phyloP scores from a whole-genome alignment of 2,329 filamentous ascomycete species.

The Mycosphaerelloides madeirae region DNA sequence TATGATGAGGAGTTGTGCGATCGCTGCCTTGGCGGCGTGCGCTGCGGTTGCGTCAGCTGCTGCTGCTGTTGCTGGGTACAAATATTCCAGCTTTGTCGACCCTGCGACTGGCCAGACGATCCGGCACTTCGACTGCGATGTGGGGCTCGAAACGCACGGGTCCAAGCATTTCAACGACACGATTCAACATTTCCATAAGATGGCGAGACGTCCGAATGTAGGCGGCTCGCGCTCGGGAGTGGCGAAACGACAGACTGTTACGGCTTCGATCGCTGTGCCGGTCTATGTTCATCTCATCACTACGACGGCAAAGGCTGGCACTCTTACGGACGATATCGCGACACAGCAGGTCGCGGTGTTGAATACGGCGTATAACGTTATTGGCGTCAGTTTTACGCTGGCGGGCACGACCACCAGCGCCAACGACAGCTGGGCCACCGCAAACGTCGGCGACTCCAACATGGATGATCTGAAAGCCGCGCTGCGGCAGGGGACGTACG shows the following conservation, averaged over 20 bases:
- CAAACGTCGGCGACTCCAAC: constrained; percentile 37
- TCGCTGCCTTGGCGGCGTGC: constrained; percentile 18
- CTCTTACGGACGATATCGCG: constrained; percentile 40
- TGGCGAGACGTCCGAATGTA: constrained; percentile 15
- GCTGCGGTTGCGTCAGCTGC: constrained; percentile 14
- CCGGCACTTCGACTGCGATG: constrained; percentile 43
- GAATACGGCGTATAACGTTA: constrained; percentile 45
- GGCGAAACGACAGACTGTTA: constrained; percentile 23
- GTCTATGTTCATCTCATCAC: constrained; percentile 46
- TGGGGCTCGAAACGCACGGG: constrained; percentile 31
- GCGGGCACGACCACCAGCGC: constrained; percentile 46
- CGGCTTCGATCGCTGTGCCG: constrained; percentile 34
- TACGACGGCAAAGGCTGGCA: constrained; percentile 32
- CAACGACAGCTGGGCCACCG: constrained; percentile 53
- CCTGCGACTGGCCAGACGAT: constrained; percentile 23
- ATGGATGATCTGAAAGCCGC: constrained; percentile 50
- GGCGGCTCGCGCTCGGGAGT: constrained; percentile 22
- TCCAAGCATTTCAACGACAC: constrained; percentile 38
- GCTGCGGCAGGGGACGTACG: constrained; percentile 52
- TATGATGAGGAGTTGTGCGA: constrained; percentile 22
- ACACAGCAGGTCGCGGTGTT: constrained; percentile 35
- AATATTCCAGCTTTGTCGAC: constrained; percentile 25
- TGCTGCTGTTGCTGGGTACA: constrained; percentile 11
- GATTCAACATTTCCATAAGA: constrained; percentile 33
- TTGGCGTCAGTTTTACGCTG: constrained; percentile 50